A percentile compares a stretch with the other conserved stretches of the same genome.
phyloP scores from a whole-genome alignment of 805 yeast genomes.

The Brettanomyces nanus region DNA sequence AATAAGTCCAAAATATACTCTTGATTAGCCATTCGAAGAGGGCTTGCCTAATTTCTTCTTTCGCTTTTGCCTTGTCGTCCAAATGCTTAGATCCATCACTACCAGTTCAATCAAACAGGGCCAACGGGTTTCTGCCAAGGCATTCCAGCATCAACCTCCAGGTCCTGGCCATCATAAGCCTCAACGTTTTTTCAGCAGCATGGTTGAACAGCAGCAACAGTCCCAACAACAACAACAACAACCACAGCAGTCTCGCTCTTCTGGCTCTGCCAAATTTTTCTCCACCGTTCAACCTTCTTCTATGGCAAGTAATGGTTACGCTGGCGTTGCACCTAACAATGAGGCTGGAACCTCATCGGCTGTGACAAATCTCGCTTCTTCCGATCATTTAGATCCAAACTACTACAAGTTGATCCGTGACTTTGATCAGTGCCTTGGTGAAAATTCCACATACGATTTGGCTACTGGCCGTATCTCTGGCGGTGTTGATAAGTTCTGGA shows the following conservation, averaged over 20 bases:
- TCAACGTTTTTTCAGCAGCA: constrained; percentile 15
- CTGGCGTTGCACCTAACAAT: background rate
- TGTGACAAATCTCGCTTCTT: background rate
- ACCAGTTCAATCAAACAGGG: constrained; percentile 24
- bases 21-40: too few species aligned
- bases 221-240: constrained; percentile 7
- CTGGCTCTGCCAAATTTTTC: constrained; percentile 1
- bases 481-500: constrained; percentile 43
- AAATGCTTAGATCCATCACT: constrained; percentile 25
- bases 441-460: constrained; percentile 28
- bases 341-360: background rate
- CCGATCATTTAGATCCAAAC: constrained; percentile 32
- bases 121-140: constrained; percentile 26
- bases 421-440: constrained; percentile 40
- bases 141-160: constrained; percentile 23
- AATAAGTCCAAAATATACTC: too few species aligned
- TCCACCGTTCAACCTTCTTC: constrained; percentile 3
- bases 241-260: background rate
- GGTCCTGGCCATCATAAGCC: constrained; percentile 14
- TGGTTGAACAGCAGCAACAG: constrained; percentile 10
- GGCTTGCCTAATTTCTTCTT: too few species aligned
- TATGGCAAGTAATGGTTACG: background rate
- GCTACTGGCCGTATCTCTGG: constrained; percentile 31
- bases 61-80: too few species aligned
- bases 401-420: constrained; percentile 33